Base-by-base conservation (phyloP, 139 green algal genomes). In the Micromonas pusilla region DNA sequence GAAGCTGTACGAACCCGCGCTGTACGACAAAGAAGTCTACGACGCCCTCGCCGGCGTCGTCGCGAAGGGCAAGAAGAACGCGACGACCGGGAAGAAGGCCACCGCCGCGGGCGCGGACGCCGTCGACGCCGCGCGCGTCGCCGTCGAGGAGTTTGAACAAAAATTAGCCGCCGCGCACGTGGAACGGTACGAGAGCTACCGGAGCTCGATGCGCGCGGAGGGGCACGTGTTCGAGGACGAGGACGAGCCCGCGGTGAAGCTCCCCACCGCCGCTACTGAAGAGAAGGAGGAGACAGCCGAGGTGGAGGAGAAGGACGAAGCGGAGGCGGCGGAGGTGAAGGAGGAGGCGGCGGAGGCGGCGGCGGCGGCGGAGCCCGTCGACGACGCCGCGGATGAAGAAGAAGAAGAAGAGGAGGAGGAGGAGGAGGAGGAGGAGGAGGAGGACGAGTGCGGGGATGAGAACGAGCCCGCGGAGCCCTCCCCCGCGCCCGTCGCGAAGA, bases 1-100 rank as follows among this genome's bases (percentile, higher is more conserved):
- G 45, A 86, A 86, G 31, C 75, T 74, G 65, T 97, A 95, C 89
- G 91, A 91, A 79, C 82, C 89, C 38, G 78, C 86, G 25, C 85
- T 98, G 64, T 84, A 64, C 0, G 85, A 95, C 71, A 76, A 86
- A 19, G 83, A 93, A 63, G 84, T 93, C 62, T 52, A 77, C 2
- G 68, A 68, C 26, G 28, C 34, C 26, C 67, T 86, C 31, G 53
- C 37, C 1, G 38, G 52, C 21, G 25, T 76, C 25, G 28, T 82
- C 66, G 57, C 34, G 31, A 83, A 87, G 81, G 87, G 62, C 45
- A 66, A 72, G 28, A 2, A 31, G 2, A 32, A 20, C 33, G 73
- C 73, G 1, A n/a, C n/a, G n/a, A n/a, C 9, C 28, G 26, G 9
- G 26, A 13, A 57, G 9, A 16, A 16, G 9, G 45, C 3, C 25